Evolutionary conservation across 805 yeast species (phyloP).

Genomic region (Maudiozyma barnettii): DNA sequence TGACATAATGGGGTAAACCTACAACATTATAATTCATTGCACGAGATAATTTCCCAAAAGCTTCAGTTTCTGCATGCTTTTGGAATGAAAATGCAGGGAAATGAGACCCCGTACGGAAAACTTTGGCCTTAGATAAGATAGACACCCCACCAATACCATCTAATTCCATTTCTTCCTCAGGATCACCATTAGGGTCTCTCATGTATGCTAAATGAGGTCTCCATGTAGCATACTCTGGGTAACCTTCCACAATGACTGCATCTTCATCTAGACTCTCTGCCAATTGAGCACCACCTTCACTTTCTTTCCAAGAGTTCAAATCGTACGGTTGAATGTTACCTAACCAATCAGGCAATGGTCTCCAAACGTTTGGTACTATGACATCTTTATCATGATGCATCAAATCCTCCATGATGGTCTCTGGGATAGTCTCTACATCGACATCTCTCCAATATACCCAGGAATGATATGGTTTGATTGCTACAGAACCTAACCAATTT

Average conservation of each 20-base stretch:
- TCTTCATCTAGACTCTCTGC: conserved; percentile 80
- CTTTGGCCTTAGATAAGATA: conserved; percentile 75
- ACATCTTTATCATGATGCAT: conserved; percentile 90
- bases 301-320: conserved; percentile 77
- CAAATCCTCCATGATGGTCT: conserved; percentile 77
- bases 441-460: conserved; percentile 98
- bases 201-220: conserved; percentile 92
- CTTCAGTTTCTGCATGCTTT: conserved; percentile 97
- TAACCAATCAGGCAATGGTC: conserved; percentile 80
- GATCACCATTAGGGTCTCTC: conserved; percentile 91
- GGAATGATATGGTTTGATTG: conserved; percentile 83
- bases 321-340: conserved; percentile 82
- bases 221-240: conserved; percentile 96
- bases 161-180: conserved; percentile 82
- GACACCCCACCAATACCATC: conserved; percentile 99
- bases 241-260: conserved; percentile 95
- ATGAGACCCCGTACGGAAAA: conserved; percentile 80
- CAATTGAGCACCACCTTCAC: conserved; percentile 69
- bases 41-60: conserved; percentile 83
- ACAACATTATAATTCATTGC: conserved; percentile 79
- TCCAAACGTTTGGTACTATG: conserved; percentile 91
- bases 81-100: conserved; percentile 95
- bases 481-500: conserved; percentile 84
- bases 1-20: conserved; percentile 89
- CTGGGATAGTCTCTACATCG: conserved; percentile 87